Conservation (phyloP, 1,139 yeast species). For the Kurtzmaniella quercitrusa region DNA sequence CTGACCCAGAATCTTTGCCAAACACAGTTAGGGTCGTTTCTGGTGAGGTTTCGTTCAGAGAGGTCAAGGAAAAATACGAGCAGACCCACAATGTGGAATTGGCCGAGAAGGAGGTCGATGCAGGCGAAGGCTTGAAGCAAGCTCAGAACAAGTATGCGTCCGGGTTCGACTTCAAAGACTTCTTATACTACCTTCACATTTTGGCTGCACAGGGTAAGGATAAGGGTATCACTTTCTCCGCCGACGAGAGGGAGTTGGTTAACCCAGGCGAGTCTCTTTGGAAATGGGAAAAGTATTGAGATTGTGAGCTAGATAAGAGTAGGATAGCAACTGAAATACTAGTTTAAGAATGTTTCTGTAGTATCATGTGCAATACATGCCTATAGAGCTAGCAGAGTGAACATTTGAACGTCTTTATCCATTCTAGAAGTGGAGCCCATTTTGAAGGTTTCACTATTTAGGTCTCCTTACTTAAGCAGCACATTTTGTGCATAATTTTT, state of each 20-base stretch:
- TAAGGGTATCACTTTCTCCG: conserved; percentile 30
- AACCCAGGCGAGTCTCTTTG: conserved; percentile 52
- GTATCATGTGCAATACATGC: too few species aligned
- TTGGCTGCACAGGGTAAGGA: conserved; percentile 32
- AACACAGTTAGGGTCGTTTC: conserved; percentile 43
- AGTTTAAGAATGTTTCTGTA: too few species aligned
- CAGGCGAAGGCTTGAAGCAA: conserved; percentile 27
- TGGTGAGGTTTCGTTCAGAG: conserved; percentile 33
- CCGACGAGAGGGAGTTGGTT: conserved; percentile 44
- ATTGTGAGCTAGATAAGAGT: background rate
- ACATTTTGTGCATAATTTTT: too few species aligned
- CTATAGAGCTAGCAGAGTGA: too few species aligned
- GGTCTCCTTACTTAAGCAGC: too few species aligned
- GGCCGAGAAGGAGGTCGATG: conserved; percentile 19
- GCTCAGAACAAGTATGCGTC: conserved; percentile 23
- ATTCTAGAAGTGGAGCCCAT: too few species aligned
- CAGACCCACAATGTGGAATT: conserved; percentile 33
- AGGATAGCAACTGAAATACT: too few species aligned
- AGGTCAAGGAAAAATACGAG: conserved; percentile 39
- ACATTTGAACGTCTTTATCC: too few species aligned
- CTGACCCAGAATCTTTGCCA: conserved; percentile 35
- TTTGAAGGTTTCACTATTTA: too few species aligned
- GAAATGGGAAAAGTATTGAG: conserved; percentile 41
- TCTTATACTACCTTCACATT: conserved; percentile 30
- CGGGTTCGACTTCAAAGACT: conserved; percentile 25